These are phyloP conservation scores for Talaromyces albobiverticillius DNA, from an alignment of 2,329 filamentous ascomycete species.

Conservation along the genomic window DNA sequence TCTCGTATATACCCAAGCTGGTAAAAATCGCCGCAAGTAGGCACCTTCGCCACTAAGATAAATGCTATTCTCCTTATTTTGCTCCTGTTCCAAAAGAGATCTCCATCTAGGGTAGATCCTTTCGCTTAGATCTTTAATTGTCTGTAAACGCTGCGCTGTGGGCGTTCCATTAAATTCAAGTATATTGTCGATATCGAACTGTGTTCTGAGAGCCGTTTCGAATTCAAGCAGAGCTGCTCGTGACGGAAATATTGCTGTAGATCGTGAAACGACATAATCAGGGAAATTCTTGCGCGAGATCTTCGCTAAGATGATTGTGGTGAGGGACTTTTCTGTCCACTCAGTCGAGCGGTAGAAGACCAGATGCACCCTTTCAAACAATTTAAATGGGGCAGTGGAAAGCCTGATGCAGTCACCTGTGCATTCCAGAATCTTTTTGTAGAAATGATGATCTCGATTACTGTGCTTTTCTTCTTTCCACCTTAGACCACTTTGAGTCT, in stretches of 20 bases:
- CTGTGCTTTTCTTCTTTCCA: slow-evolving; percentile 50
- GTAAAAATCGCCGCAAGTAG: slow-evolving; percentile 85
- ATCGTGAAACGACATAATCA: slow-evolving; percentile 83
- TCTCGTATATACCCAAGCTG: slow-evolving; percentile 88
- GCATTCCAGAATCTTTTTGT: slow-evolving; percentile 71
- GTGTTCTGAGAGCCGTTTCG: slow-evolving; percentile 77
- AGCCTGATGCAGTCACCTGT: slow-evolving; percentile 84
- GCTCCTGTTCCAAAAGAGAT: slow-evolving; percentile 67
- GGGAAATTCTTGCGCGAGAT: slow-evolving; percentile 87
- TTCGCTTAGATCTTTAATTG: slow-evolving; percentile 70
- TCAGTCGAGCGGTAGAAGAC: slow-evolving; percentile 95
- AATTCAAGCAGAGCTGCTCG: slow-evolving; percentile 78
- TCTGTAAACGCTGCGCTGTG: slow-evolving; percentile 62
- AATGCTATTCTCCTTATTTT: slow-evolving; percentile 69
- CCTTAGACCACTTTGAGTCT: slow-evolving; percentile 71
- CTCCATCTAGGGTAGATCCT: slow-evolving; percentile 80
- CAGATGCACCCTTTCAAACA: slow-evolving; percentile 92
- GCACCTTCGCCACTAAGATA: slow-evolving; percentile 83
- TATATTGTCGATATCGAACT: slow-evolving; percentile 76
- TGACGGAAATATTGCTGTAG: slow-evolving; percentile 81
- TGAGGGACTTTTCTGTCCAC: slow-evolving; percentile 96
- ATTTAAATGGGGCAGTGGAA: slow-evolving; percentile 65
- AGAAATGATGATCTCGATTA: slow-evolving; percentile 71
- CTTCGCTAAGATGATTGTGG: slow-evolving; percentile 88
- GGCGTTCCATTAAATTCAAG: slow-evolving; percentile 75